These are phyloP conservation scores for Albifimbria verrucaria DNA, from an alignment of 2,329 filamentous ascomycete genomes.

Conservation along the genomic window DNA sequence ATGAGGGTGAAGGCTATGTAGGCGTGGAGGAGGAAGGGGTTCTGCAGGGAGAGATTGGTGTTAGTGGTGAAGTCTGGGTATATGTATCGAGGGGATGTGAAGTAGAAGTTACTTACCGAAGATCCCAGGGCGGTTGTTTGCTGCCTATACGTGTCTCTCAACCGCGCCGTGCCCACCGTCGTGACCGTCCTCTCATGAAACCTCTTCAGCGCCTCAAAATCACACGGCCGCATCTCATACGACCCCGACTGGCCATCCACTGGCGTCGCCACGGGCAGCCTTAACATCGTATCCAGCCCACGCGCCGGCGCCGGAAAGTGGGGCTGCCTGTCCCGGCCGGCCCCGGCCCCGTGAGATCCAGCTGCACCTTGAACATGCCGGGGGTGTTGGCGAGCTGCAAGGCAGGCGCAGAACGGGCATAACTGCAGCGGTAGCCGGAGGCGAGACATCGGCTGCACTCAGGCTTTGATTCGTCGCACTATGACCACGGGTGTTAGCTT, in stretches of 20 bases:
- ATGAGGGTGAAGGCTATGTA: slow-evolving; percentile 49
- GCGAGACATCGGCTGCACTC: slow-evolving; percentile 43
- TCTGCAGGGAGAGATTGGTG: slow-evolving; percentile 21
- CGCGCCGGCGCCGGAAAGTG: slow-evolving; percentile 7
- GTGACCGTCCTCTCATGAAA: slow-evolving; percentile 41
- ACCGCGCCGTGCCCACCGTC: slow-evolving; percentile 31
- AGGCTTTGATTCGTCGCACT: slow-evolving; percentile 54
- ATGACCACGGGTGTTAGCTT: slow-evolving; percentile 8
- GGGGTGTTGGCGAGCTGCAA: slow-evolving; percentile 18
- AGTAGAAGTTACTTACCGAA: slow-evolving; percentile 27
- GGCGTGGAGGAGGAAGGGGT: slow-evolving; percentile 53
- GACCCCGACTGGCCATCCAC: slow-evolving; percentile 11
- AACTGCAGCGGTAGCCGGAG: slow-evolving; percentile 47
- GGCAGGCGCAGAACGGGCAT: slow-evolving; percentile 24
- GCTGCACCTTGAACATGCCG: slow-evolving; percentile 13
- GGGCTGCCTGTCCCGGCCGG: slow-evolving; percentile 1
- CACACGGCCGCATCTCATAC: slow-evolving; percentile 27
- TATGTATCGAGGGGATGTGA: background rate
- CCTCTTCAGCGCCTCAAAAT: slow-evolving; percentile 33
- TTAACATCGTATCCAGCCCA: slow-evolving; percentile 10
- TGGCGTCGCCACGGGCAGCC: slow-evolving; percentile 21
- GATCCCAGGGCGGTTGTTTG: slow-evolving; percentile 34
- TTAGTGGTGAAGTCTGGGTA: too few species aligned
- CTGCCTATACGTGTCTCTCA: slow-evolving; percentile 29
- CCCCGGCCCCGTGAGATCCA: slow-evolving; percentile 9